phyloP scores from a whole-genome alignment of 495 filamentous ascomycete genomes.

The Parmelia sp. region DNA sequence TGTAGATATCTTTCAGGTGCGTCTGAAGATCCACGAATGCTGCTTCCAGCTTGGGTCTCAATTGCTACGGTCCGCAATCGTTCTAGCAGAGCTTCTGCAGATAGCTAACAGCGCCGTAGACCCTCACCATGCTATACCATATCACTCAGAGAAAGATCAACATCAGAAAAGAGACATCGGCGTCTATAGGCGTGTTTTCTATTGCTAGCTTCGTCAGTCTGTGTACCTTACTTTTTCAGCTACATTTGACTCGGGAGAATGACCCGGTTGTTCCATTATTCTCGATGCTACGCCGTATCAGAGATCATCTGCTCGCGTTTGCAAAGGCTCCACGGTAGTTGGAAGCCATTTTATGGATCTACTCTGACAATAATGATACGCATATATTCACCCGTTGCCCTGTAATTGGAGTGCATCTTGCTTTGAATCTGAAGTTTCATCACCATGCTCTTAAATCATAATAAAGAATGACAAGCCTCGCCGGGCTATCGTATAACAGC shows the following conservation, averaged over 20 bases:
- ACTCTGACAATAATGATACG: background rate
- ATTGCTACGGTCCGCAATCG: constrained; percentile 62
- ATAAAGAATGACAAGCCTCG: constrained; percentile 18
- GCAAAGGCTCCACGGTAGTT: constrained; percentile 1
- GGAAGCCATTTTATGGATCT: background rate
- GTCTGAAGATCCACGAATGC: constrained; percentile 65
- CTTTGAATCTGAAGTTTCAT: background rate
- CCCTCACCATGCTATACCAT: constrained; percentile 72
- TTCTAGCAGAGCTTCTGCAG: background rate
- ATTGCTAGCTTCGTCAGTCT: constrained; percentile 71
- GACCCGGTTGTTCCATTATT: constrained; percentile 58
- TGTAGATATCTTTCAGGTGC: constrained; percentile 69
- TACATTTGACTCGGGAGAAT: constrained; percentile 60
- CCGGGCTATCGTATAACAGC: background rate
- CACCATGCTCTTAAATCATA: constrained; percentile 6
- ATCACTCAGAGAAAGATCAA: constrained; percentile 73
- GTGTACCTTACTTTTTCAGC: constrained; percentile 60
- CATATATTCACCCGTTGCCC: background rate
- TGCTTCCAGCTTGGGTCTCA: constrained; percentile 80
- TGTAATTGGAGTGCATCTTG: background rate
- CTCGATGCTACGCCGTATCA: constrained; percentile 44
- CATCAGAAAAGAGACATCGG: constrained; percentile 73
- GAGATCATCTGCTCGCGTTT: constrained; percentile 34
- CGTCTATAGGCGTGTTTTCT: constrained; percentile 69
- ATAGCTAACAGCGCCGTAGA: constrained; percentile 39